These are phyloP conservation scores for Pythium diclinum DNA, from an alignment of 352 stramenopile species.

Conservation along the genomic window DNA sequence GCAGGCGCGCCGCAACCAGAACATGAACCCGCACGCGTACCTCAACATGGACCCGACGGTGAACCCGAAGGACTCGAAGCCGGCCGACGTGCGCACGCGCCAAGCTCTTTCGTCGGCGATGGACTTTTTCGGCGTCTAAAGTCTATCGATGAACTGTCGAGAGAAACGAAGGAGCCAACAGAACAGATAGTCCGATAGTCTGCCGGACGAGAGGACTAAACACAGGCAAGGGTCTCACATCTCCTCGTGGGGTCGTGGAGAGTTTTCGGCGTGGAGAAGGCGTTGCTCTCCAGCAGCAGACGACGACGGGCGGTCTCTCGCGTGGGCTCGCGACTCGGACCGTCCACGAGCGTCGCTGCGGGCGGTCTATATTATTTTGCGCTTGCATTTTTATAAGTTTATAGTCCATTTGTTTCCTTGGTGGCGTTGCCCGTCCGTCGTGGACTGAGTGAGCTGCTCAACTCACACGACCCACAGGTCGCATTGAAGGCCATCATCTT, in stretches of 20 bases:
- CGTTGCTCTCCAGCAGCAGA: not conserved
- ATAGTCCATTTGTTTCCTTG: slow-evolving; percentile 5
- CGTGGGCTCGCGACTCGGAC: not conserved
- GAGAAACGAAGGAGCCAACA: not conserved
- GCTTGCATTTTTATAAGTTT: slow-evolving; percentile 13
- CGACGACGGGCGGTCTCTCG: not conserved
- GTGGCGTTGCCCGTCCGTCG: not conserved
- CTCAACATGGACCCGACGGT: slow-evolving; percentile 65
- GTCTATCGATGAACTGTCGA: not conserved
- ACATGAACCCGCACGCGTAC: slow-evolving; percentile 21
- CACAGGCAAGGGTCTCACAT: not conserved
- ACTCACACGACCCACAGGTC: too few relatives aligned
- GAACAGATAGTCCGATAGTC: too few relatives aligned
- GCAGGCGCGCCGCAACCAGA: slow-evolving; percentile 24
- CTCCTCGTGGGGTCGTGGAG: not conserved
- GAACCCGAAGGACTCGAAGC: slow-evolving; percentile 82
- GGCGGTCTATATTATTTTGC: slow-evolving; percentile 13
- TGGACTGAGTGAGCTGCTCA: too few relatives aligned
- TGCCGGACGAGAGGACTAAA: not conserved
- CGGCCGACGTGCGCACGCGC: slow-evolving; percentile 63
- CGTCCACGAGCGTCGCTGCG: not conserved
- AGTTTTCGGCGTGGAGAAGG: not conserved
- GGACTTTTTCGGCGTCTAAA: slow-evolving; percentile 82
- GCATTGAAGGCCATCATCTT: too few relatives aligned
- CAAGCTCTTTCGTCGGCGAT: slow-evolving; percentile 82